A percentile compares a stretch with the other conserved stretches of the same genome.
Evolutionary conservation across 306 rosid species (phyloP).

Genomic region (Ochetophila trinervis): DNA sequence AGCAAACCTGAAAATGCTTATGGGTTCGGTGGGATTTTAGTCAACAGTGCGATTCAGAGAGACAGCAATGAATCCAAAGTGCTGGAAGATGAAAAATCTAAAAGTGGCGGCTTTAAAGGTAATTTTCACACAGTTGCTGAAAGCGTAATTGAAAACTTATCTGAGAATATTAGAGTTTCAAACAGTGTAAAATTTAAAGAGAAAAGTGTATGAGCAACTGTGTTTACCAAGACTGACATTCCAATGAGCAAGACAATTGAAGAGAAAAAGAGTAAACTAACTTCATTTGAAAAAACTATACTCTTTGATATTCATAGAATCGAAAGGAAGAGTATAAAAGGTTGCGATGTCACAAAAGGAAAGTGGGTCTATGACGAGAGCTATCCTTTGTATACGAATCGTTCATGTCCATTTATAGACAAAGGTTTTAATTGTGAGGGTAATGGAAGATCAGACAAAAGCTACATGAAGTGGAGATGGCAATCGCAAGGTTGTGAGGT

Average conservation of each 20-base stretch:
- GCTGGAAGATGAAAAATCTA: conserved; percentile 18
- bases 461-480: conserved; percentile 82
- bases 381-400: conserved; percentile 56
- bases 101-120: conserved; percentile 20
- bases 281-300: conserved; percentile 18
- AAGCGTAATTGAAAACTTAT: conserved; percentile 12
- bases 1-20: conserved; percentile 32
- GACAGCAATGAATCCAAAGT: conserved; percentile 29
- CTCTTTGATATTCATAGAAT: conserved; percentile 24
- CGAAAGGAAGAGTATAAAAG: conserved; percentile 32
- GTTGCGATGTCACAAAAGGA: conserved; percentile 71
- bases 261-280: conserved; percentile 6
- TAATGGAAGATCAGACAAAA: conserved; percentile 78
- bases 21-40: conserved; percentile 30
- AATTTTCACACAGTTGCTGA: conserved; percentile 31
- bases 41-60: conserved; percentile 23
- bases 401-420: conserved; percentile 79
- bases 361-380: conserved; percentile 80
- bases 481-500: conserved; percentile 62
- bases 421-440: conserved; percentile 87
- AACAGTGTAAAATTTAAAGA: conserved; percentile 15
- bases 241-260: neutral
- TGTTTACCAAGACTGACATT: conserved; percentile 20
- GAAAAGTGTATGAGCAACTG: conserved; percentile 19
- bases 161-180: conserved; percentile 13